These are phyloP conservation scores for Suillus discolor DNA, from an alignment of 768 basidiomycete species.

Conservation along the genomic window DNA sequence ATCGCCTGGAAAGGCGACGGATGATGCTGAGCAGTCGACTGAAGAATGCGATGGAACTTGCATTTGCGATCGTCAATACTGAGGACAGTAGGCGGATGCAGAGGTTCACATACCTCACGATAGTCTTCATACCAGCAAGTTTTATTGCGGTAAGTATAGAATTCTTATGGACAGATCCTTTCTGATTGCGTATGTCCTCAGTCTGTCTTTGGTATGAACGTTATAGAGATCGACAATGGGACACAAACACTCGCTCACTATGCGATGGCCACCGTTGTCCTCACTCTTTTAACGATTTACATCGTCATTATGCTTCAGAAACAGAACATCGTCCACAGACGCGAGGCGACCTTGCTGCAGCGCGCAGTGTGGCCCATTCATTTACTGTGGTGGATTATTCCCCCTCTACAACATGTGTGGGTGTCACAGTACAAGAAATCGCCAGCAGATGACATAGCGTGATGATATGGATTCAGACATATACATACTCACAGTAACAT, in stretches of 20 bases:
- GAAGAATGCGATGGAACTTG: slow-evolving; percentile 22
- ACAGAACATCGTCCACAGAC: background rate
- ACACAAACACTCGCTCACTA: background rate
- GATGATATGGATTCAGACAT: no score
- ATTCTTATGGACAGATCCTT: no score
- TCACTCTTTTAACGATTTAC: background rate
- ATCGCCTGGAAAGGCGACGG: slow-evolving; percentile 25
- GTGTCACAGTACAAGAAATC: no score
- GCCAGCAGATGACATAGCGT: no score
- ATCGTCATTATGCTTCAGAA: background rate
- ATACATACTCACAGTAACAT: no score
- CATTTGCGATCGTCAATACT: slow-evolving; percentile 56
- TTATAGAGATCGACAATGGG: no score
- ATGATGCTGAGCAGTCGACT: slow-evolving; percentile 17
- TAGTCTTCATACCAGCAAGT: slow-evolving; percentile 54
- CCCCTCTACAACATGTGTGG: no score
- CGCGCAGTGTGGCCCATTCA: no score
- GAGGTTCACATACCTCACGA: slow-evolving; percentile 47
- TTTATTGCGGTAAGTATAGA: slow-evolving; percentile 25
- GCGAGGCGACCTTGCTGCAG: no score
- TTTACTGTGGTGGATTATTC: no score
- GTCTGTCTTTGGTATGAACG: no score
- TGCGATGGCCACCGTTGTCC: background rate
- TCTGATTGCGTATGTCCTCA: no score
- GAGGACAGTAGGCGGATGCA: slow-evolving; percentile 49